Base-by-base conservation (phyloP, 176 grass and related monocot genomes). In the Phoenix roebelenii region DNA sequence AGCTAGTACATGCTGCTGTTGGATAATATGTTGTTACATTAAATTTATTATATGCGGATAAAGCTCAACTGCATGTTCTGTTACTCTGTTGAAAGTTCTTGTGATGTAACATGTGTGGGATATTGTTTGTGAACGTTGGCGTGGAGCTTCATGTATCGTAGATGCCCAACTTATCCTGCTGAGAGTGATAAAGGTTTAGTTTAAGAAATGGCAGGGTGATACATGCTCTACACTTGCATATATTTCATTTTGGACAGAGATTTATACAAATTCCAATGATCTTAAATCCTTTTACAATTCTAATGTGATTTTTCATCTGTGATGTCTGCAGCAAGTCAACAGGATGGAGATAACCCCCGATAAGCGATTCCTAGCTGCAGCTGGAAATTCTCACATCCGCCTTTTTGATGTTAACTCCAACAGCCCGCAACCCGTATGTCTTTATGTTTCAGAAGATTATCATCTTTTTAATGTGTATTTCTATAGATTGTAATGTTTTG, bases 351-450 rank as follows among this genome's bases (percentile, higher is more conserved):
- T 98, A 76, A 98, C 93, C 23, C 93, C 93, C 5, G 87, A 98
- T 66, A 98, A 97, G 70, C 65, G 81, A 6, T 88, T 80, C 73
- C 68, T 91, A 67, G 93, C 87, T 26, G 87, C 93, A 22, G 93
- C 93, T 63, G 87, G 93, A 52, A 97, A 97, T 85, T 79, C 87
- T 32, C 87, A 97, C 59, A 97, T 97, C 28, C 81, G 87, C 44
- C 93, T 92, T 76, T 97, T 97, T 54, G 93, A 97, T 57, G 75
- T 97, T 48, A 88, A 97, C 56, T 88, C 93, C 71, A 97, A 85
- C 58, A 97, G 76, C 60, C 69, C 78, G 25, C 87, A 92, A 50
- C 81, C 93, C 25, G 93, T 92, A 80, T 7, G 72, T 25, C 16
- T 58, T 18, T 25, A 59, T 72, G 58, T 80, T 58, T 73, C 56